Base-by-base conservation (phyloP, 75 land plant species). In the Selaginella moellendorffii region DNA sequence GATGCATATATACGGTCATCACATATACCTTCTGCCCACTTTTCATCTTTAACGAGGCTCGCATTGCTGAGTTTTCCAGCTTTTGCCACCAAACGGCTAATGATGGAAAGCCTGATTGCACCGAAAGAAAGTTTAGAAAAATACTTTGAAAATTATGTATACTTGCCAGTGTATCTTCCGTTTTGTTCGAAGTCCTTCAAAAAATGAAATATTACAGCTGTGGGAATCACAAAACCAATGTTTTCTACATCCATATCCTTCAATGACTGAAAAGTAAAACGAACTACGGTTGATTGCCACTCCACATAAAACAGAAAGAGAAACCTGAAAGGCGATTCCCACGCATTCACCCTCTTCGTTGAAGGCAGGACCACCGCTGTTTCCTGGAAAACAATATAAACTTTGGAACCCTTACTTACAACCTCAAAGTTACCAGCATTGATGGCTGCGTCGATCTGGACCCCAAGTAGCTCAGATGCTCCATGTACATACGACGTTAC, bases 141-240 rank as follows among this genome's bases (percentile, higher is more conserved):
- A 63, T 27, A 60, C 67, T 30, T 52, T 8, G 1, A 54, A 8
- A 66, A 53, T 24, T 54, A 42, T 12, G 64, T 26, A 2, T 18
- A 26, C 75, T 70, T 46, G 85, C 97, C 97, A 54, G 97, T 88
- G 69, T 88, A 85, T 25, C 75, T 81, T 66, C 87, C 87, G 72
- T 92, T 88, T 31, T 70, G 74, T 54, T 88, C 86, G 74, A 79
- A 92, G 67, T 92, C 97, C 59, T 72, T 69, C 63, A 92, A 66
- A 70, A 92, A 92, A 83, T 92, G 97, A 54, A n/a, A 78, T 17
- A 92, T 85, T 56, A 92, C 96, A 27, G 87, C 75, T 8, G 97
- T 92, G 46, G 97, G 97, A 54, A 92, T 92, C 27, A 92, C 87
- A 76, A 85, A 92, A 52, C 97, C 97, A 79, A 92, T 92, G 78